phyloP scores from a whole-genome alignment of 192 early-diverging fungal species.

The Rhizoclosmatium globosum region DNA sequence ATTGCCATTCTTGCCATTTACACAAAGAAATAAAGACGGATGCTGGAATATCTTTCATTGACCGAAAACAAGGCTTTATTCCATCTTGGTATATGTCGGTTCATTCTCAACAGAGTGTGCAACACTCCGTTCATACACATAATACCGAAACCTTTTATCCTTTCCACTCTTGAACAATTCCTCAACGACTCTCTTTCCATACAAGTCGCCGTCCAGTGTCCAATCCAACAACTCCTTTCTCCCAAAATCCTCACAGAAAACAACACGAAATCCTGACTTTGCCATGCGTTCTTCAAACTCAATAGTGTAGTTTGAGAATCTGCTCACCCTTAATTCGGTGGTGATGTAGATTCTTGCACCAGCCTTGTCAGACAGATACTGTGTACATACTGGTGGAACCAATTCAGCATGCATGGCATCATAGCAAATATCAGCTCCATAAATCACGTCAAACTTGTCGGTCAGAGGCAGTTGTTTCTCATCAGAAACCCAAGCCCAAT shows the following conservation, averaged over 20 bases:
- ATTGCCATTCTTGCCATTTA: neutral
- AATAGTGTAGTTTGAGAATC: neutral
- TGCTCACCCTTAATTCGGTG: neutral
- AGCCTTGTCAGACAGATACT: neutral
- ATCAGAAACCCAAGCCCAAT: constrained; percentile 24
- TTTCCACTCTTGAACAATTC: neutral
- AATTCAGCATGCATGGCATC: constrained; percentile 5
- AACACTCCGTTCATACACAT: neutral
- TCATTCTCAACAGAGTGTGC: no score
- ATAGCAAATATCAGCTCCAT: constrained; percentile 31
- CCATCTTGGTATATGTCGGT: no score
- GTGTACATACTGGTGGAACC: constrained; percentile 29
- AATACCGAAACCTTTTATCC: neutral
- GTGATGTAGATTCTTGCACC: neutral
- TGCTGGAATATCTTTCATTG: no score
- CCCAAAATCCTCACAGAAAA: neutral
- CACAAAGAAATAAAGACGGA: no score
- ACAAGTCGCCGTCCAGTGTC: neutral
- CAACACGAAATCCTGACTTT: neutral
- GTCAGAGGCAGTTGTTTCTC: neutral
- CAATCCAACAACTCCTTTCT: neutral
- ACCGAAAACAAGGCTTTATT: no score
- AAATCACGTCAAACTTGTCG: constrained; percentile 12
- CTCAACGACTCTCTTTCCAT: neutral
- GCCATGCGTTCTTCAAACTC: neutral